phyloP scores from a whole-genome alignment of 495 filamentous ascomycete species.

The Poronia punctata region DNA sequence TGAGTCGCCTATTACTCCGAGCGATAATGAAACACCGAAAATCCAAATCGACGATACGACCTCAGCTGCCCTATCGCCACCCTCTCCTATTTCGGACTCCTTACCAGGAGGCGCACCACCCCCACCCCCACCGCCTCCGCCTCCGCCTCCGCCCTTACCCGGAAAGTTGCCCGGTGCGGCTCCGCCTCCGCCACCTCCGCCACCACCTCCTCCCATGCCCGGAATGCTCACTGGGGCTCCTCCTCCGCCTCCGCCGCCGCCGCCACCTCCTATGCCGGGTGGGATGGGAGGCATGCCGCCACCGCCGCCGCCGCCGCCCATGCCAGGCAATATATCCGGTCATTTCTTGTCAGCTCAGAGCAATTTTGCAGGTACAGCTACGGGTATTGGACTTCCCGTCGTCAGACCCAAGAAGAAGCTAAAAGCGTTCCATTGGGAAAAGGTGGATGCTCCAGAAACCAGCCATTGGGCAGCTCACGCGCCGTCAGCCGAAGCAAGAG shows the following conservation, averaged over 20 bases:
- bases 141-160: slow-evolving; percentile 46
- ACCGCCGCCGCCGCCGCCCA: slow-evolving; percentile 48
- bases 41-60: slow-evolving; percentile 37
- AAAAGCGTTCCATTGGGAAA: slow-evolving; percentile 98
- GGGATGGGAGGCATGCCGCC: slow-evolving; percentile 37
- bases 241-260: slow-evolving; percentile 50
- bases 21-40: slow-evolving; percentile 49
- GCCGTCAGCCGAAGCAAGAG: slow-evolving; percentile 72
- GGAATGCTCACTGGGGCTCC: slow-evolving; percentile 42
- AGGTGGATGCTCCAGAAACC: slow-evolving; percentile 87
- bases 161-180: slow-evolving; percentile 36
- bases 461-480: slow-evolving; percentile 92
- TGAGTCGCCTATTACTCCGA: slow-evolving; percentile 61
- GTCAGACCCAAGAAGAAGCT: slow-evolving; percentile 97
- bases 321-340: slow-evolving; percentile 50
- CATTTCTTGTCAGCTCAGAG: slow-evolving; percentile 46
- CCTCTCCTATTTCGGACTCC: slow-evolving; percentile 43
- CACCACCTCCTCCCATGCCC: slow-evolving; percentile 35
- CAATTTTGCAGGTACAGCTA: slow-evolving; percentile 22
- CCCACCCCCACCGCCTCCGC: slow-evolving; percentile 47
- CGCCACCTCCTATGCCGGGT: slow-evolving; percentile 34
- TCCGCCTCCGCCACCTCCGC: slow-evolving; percentile 50
- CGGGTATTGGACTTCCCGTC: slow-evolving; percentile 55
- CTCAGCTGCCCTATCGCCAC: slow-evolving; percentile 45
- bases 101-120: slow-evolving; percentile 34